Evolutionary conservation across 257 asterid genomes (phyloP).

Genomic region (Rhazya stricta): DNA sequence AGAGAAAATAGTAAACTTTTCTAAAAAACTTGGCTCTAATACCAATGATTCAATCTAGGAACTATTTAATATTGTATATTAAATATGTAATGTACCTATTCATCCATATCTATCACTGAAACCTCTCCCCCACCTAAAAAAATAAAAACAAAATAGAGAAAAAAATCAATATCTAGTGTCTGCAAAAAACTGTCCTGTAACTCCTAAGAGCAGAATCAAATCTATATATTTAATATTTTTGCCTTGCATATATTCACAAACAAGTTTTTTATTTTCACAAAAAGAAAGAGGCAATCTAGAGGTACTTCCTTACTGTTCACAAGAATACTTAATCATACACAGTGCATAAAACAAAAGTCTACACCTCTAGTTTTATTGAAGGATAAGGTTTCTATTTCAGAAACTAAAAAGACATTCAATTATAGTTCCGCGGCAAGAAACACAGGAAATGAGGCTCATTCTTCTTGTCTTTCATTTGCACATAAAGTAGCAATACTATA

Average conservation of each 20-base stretch:
- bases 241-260: not conserved
- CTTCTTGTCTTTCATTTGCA: not conserved
- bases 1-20: too few relatives aligned
- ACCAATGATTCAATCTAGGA: too few relatives aligned
- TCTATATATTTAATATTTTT: not conserved
- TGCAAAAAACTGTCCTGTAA: not conserved
- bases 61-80: too few relatives aligned
- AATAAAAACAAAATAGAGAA: too few relatives aligned
- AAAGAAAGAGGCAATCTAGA: not conserved
- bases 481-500: not conserved
- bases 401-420: not conserved
- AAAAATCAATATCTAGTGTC: too few relatives aligned
- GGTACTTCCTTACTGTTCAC: not conserved
- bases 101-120: too few relatives aligned
- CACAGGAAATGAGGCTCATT: not conserved
- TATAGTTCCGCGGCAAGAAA: not conserved
- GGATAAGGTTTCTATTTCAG: not conserved
- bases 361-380: not conserved
- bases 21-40: too few relatives aligned
- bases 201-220: not conserved
- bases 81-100: too few relatives aligned
- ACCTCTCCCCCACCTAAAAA: too few relatives aligned
- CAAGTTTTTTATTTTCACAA: not conserved
- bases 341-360: not conserved
- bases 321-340: not conserved